phyloP scores from a whole-genome alignment of 164 flowering plant species.

The Piper betle region DNA sequence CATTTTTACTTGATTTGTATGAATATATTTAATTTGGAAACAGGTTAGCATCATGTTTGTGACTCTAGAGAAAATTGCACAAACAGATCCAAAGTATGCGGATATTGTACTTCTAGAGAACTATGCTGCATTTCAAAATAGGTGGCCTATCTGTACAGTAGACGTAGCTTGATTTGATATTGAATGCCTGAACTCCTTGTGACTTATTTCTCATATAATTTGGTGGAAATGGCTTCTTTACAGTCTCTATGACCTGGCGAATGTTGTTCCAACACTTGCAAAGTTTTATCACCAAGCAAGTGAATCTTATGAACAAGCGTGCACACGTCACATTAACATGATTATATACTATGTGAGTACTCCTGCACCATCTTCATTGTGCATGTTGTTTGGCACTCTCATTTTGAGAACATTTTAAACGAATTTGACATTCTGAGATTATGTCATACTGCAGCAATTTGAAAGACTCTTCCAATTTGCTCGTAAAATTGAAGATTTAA shows the following conservation, averaged over 20 bases:
- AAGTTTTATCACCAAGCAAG: slow-evolving; percentile 98
- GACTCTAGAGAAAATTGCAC: slow-evolving; percentile 86
- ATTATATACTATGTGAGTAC: slow-evolving; percentile 66
- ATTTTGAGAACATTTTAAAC: not conserved
- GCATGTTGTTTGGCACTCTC: not conserved
- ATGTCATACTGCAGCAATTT: slow-evolving; percentile 48
- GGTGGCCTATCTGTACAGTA: slow-evolving; percentile 24
- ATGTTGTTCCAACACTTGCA: slow-evolving; percentile 90
- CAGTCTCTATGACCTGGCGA: slow-evolving; percentile 97
- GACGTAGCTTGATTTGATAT: not conserved
- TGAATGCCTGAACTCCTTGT: too few relatives aligned
- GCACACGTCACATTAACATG: slow-evolving; percentile 80
- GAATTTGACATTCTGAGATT: not conserved
- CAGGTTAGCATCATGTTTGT: slow-evolving; percentile 95
- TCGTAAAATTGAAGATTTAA: slow-evolving; percentile 72
- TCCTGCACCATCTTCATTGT: not conserved
- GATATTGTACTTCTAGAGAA: slow-evolving; percentile 87
- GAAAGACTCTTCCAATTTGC: slow-evolving; percentile 90
- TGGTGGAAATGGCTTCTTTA: slow-evolving; percentile 17
- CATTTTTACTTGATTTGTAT: not conserved
- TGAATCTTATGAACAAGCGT: slow-evolving; percentile 96
- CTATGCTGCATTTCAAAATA: slow-evolving; percentile 96
- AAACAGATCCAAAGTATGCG: slow-evolving; percentile 75
- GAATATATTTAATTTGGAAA: slow-evolving; percentile 3
- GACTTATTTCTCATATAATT: not conserved